A percentile compares a stretch with the other conserved stretches of the same genome.
phyloP scores from a whole-genome alignment of 139 green algal genomes.

The Yamagishiella unicocca region DNA sequence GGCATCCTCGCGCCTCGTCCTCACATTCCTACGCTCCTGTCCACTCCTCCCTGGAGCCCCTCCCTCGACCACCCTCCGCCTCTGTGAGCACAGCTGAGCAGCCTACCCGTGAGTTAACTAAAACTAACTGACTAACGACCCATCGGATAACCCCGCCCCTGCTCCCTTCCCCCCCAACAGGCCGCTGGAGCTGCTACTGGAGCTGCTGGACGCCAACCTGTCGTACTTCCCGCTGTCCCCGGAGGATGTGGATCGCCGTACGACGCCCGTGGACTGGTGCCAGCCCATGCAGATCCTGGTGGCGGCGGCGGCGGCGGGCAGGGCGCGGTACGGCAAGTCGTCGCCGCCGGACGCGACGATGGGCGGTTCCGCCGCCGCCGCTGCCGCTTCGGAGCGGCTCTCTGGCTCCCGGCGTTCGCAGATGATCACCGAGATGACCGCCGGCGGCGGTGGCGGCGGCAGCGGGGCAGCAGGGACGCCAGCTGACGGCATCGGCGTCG shows the following conservation, averaged over 20 bases:
- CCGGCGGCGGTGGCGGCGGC: neutral
- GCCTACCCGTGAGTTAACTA: too few relatives aligned
- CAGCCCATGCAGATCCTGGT: slow-evolving; percentile 32
- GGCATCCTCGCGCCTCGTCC: too few relatives aligned
- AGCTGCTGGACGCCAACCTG: slow-evolving; percentile 31
- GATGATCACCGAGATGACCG: neutral
- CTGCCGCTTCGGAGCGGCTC: neutral
- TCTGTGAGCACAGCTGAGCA: too few relatives aligned
- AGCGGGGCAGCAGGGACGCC: neutral
- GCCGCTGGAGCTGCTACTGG: slow-evolving; percentile 44
- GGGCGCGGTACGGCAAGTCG: neutral
- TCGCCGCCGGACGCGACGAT: neutral
- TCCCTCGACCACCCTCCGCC: too few relatives aligned
- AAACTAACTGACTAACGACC: too few relatives aligned
- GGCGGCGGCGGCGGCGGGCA: neutral
- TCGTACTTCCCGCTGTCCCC: neutral
- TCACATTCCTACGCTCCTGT: too few relatives aligned
- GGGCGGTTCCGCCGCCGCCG: neutral
- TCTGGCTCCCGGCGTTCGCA: neutral
- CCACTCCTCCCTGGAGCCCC: too few relatives aligned
- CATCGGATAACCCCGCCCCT: neutral
- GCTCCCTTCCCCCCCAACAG: neutral
- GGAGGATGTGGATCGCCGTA: neutral
- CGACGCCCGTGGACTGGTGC: slow-evolving; percentile 17
- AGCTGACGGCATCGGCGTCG: neutral